A percentile compares a stretch with the other conserved stretches of the same genome.
These are phyloP conservation scores for Malus hybrid DNA, from an alignment of 331 rosid species.

Conservation along the genomic window DNA sequence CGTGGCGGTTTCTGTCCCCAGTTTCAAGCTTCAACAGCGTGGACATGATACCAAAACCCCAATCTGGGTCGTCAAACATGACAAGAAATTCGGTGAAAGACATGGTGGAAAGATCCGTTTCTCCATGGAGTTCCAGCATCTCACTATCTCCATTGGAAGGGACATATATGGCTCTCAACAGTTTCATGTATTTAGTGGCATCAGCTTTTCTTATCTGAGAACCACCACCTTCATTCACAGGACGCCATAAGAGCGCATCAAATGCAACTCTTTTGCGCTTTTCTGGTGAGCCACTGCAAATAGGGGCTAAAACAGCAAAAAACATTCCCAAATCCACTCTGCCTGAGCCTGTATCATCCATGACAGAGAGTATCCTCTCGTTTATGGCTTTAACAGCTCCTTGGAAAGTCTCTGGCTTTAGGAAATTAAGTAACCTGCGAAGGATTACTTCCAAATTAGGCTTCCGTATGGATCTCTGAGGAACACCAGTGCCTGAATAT, in stretches of 20 bases:
- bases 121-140: slow-evolving; percentile 37
- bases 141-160: slow-evolving; percentile 31
- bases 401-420: slow-evolving; percentile 48
- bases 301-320: slow-evolving; percentile 43
- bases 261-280: slow-evolving; percentile 40
- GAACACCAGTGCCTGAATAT: slow-evolving; percentile 44
- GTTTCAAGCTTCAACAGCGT: slow-evolving; percentile 38
- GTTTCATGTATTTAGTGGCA: slow-evolving; percentile 25
- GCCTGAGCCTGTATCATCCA: slow-evolving; percentile 36
- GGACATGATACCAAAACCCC: slow-evolving; percentile 52
- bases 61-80: slow-evolving; percentile 41
- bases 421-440: slow-evolving; percentile 35
- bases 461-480: slow-evolving; percentile 47
- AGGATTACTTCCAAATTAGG: slow-evolving; percentile 46
- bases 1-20: slow-evolving; percentile 47
- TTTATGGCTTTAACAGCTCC: slow-evolving; percentile 48
- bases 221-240: slow-evolving; percentile 43
- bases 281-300: slow-evolving; percentile 37
- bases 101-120: slow-evolving; percentile 24
- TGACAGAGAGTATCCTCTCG: slow-evolving; percentile 38
- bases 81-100: slow-evolving; percentile 36
- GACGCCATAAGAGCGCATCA: slow-evolving; percentile 44
- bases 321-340: slow-evolving; percentile 54
- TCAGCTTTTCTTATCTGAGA: slow-evolving; percentile 29
- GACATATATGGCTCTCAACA: slow-evolving; percentile 33